These are phyloP conservation scores for Macrolepiota fuliginosa DNA, from an alignment of 768 basidiomycete species.

Conservation along the genomic window DNA sequence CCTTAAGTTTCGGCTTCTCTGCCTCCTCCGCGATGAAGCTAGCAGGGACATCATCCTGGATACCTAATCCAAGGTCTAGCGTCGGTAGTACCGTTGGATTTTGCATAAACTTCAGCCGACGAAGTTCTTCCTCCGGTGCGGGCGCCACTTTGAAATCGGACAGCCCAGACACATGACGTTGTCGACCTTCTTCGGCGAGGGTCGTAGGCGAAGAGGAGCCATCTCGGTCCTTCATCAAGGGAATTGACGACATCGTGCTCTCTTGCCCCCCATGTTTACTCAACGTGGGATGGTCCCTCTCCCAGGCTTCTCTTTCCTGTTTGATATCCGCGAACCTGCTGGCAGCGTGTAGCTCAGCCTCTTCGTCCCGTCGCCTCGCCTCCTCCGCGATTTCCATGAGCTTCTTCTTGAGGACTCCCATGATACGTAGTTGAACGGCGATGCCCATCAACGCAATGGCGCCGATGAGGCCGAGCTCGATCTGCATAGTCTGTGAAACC, in stretches of 20 bases:
- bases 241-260: constrained; percentile 61
- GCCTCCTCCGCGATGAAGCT: constrained; percentile 54
- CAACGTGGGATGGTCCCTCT: constrained; percentile 73
- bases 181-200: constrained; percentile 41
- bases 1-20: constrained; percentile 23
- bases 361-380: constrained; percentile 66
- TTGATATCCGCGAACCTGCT: constrained; percentile 61
- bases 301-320: constrained; percentile 82
- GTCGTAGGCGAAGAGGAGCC: constrained; percentile 42
- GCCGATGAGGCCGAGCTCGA: constrained; percentile 86
- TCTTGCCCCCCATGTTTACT: constrained; percentile 59
- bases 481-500: constrained; percentile 87
- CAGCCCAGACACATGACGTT: constrained; percentile 59
- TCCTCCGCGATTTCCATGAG: constrained; percentile 78
- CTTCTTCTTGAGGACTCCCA: constrained; percentile 76
- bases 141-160: constrained; percentile 73
- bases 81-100: constrained; percentile 59
- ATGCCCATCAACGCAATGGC: constrained; percentile 84
- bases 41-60: constrained; percentile 72
- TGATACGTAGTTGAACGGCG: constrained; percentile 87
- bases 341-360: constrained; percentile 74
- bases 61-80: constrained; percentile 72
- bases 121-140: constrained; percentile 59
- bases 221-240: constrained; percentile 66
- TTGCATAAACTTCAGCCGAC: constrained; percentile 47